Percentiles rank a stretch among this genome's conserved stretches.
These are phyloP conservation scores for Fonsecaea pugnacius DNA, from an alignment of 2,329 filamentous ascomycete genomes.

Conservation along the genomic window DNA sequence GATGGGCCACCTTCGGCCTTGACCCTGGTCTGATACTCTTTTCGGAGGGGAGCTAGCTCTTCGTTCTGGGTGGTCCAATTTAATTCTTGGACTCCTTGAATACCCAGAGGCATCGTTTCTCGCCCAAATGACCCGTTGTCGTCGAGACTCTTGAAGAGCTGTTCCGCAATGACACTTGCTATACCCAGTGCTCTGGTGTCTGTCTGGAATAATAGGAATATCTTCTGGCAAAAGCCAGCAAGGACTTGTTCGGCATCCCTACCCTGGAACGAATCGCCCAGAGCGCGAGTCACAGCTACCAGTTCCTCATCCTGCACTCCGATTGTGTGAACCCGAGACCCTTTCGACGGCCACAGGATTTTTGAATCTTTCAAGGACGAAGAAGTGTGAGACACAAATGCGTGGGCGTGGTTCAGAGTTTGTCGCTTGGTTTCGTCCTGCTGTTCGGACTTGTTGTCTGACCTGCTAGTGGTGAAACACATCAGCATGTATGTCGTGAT, in stretches of 20 bases:
- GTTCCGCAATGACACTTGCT: conserved; percentile 11
- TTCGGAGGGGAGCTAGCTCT: conserved; percentile 10
- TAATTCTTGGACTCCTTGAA: conserved; percentile 17
- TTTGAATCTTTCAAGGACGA: conserved; percentile 10
- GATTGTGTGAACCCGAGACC: not conserved
- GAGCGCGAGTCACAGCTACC: not conserved
- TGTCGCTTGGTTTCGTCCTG: not conserved
- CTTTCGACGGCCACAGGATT: conserved; percentile 2
- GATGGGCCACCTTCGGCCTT: not conserved
- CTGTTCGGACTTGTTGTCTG: not conserved
- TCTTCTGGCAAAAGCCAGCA: conserved; percentile 21
- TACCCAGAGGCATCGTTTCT: conserved; percentile 13
- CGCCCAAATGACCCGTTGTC: not conserved
- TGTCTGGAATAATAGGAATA: conserved; percentile 4
- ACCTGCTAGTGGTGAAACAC: not conserved
- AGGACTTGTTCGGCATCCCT: conserved; percentile 9
- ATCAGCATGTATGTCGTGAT: not conserved
- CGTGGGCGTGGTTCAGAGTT: not conserved
- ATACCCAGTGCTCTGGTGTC: not conserved
- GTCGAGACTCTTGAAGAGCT: conserved; percentile 17
- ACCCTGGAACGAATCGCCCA: not conserved
- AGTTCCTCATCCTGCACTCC: not conserved
- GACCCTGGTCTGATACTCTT: not conserved
- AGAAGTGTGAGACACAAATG: conserved; percentile 8
- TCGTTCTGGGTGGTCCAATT: conserved; percentile 18